Conservation (phyloP, 2,329 filamentous ascomycete species). For the Claviceps fusiformis region DNA sequence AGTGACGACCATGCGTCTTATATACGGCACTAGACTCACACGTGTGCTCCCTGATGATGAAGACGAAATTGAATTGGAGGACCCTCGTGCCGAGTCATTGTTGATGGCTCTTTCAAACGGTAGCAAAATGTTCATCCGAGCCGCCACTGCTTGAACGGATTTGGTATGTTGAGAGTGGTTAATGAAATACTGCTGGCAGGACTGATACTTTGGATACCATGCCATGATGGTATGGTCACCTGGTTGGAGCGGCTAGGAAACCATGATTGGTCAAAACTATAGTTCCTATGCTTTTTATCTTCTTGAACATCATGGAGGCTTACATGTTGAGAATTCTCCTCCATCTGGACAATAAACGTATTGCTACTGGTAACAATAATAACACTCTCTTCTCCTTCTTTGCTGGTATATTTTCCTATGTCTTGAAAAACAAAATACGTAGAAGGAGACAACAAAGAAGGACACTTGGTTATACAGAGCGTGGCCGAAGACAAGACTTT, state of each 20-base stretch:
- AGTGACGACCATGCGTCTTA: conserved; percentile 79
- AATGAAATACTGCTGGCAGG: conserved; percentile 81
- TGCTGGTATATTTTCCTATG: neutral
- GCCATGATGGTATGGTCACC: conserved; percentile 66
- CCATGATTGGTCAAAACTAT: neutral
- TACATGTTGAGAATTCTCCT: conserved; percentile 10
- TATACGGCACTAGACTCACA: conserved; percentile 58
- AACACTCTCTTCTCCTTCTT: neutral
- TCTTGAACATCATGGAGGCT: neutral
- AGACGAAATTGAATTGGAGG: neutral
- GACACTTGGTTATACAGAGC: neutral
- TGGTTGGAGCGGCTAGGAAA: conserved; percentile 27
- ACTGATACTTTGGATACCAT: conserved; percentile 86
- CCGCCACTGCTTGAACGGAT: conserved; percentile 74
- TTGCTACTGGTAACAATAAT: neutral
- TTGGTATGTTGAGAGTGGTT: conserved; percentile 77
- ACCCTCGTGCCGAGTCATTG: conserved; percentile 8
- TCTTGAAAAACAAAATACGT: neutral
- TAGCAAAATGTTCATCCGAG: conserved; percentile 82
- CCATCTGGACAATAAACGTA: conserved; percentile 5
- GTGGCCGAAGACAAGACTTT: neutral
- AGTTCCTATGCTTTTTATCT: neutral
- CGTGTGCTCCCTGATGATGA: conserved; percentile 7
- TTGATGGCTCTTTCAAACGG: conserved; percentile 58
- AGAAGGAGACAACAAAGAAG: neutral